These are phyloP conservation scores for Pythium aquatile DNA, from an alignment of 352 stramenopile genomes.

Conservation along the genomic window DNA sequence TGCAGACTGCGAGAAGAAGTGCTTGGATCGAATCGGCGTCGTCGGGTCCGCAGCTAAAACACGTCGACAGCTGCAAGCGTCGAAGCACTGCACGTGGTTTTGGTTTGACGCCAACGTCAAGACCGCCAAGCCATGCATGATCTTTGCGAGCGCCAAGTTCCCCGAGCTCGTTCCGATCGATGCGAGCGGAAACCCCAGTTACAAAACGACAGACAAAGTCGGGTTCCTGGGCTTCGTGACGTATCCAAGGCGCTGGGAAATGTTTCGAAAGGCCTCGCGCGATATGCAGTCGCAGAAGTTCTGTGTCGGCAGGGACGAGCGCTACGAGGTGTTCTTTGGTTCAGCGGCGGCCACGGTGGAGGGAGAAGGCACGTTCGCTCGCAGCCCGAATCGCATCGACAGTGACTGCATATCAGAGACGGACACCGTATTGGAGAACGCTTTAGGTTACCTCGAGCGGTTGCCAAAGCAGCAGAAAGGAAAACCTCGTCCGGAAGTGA, in stretches of 20 bases:
- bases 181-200: not conserved
- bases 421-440: not conserved
- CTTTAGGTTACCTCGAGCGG: not conserved
- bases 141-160: not conserved
- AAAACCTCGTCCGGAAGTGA: not conserved
- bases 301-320: not conserved
- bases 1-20: not conserved
- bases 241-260: not conserved
- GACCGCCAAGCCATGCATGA: not conserved
- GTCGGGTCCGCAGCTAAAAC: not conserved
- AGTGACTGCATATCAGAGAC: not conserved
- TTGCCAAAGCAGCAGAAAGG: not conserved
- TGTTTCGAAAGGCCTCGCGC: not conserved
- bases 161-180: not conserved
- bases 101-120: not conserved
- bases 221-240: not conserved
- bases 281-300: not conserved
- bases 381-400: not conserved
- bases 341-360: too few species aligned
- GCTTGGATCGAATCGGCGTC: not conserved
- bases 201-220: too few species aligned
- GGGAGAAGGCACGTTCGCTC: not conserved
- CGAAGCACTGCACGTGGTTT: not conserved
- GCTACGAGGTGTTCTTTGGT: not conserved
- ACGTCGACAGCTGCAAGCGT: not conserved